Evolutionary conservation across 495 filamentous ascomycete species (phyloP).

Genomic region (Penicillium canescens): DNA sequence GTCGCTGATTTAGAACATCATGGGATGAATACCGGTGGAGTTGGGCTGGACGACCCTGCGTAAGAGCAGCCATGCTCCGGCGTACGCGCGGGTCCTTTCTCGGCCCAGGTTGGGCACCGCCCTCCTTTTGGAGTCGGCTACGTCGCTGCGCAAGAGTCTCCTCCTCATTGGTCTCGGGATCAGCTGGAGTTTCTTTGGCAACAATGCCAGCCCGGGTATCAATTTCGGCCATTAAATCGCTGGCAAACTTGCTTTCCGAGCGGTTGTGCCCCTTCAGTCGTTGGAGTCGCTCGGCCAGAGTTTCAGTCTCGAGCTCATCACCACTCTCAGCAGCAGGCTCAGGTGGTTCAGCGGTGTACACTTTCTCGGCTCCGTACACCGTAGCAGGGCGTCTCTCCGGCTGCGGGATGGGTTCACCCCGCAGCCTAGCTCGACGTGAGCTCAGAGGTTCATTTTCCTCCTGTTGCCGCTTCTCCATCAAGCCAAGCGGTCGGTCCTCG

Average conservation of each 20-base stretch:
- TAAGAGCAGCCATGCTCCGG: constrained; percentile 71
- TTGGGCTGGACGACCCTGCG: constrained; percentile 55
- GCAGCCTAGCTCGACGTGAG: constrained; percentile 72
- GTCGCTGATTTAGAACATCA: constrained; percentile 18
- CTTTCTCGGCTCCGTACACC: constrained; percentile 31
- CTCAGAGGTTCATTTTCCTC: constrained; percentile 93
- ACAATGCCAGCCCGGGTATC: constrained; percentile 47
- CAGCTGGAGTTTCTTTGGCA: constrained; percentile 10
- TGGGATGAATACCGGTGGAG: constrained; percentile 29
- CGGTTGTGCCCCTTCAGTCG: constrained; percentile 62
- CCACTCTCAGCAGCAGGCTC: constrained; percentile 43
- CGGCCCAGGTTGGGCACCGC: constrained; percentile 35
- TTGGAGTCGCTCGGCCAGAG: constrained; percentile 70
- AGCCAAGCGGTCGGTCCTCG: constrained; percentile 71
- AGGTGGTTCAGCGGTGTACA: constrained; percentile 4
- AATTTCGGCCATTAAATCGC: constrained; percentile 74
- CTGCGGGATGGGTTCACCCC: constrained; percentile 48
- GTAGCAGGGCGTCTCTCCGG: constrained; percentile 38
- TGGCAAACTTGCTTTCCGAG: constrained; percentile 74
- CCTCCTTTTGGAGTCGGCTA: constrained; percentile 73
- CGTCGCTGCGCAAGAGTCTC: constrained; percentile 90
- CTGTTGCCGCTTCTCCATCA: constrained; percentile 80
- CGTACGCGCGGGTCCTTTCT: constrained; percentile 36
- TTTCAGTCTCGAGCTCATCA: constrained; percentile 78
- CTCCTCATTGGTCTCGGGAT: constrained; percentile 48